These are phyloP conservation scores for Orobanche coerulescens DNA, from an alignment of 257 asterid species.

Conservation along the genomic window DNA sequence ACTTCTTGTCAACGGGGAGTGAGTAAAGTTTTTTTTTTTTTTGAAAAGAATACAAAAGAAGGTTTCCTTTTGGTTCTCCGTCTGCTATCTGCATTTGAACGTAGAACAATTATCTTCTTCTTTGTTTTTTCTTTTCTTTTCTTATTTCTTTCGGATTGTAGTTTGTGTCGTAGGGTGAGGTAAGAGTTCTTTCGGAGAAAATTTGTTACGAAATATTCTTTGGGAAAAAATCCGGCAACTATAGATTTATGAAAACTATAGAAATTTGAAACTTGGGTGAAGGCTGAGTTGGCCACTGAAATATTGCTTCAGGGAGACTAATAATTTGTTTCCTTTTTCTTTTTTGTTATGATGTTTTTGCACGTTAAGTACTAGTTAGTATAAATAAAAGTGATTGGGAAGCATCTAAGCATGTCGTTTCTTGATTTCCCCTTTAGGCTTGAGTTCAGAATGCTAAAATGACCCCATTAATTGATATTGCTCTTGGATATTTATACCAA, in stretches of 20 bases:
- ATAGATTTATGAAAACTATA: neutral
- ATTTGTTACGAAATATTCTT: neutral
- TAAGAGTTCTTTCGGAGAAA: neutral
- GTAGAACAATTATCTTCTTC: neutral
- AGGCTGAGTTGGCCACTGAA: neutral
- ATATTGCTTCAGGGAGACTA: neutral
- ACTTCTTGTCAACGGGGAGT: neutral
- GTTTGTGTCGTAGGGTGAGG: neutral
- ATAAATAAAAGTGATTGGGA: neutral
- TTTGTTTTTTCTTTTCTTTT: neutral
- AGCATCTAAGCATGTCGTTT: neutral
- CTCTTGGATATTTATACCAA: neutral
- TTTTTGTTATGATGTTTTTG: neutral
- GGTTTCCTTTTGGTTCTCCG: neutral
- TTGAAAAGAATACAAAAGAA: neutral
- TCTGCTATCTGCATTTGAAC: neutral
- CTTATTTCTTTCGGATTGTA: neutral
- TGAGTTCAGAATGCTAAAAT: neutral
- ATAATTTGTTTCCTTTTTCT: neutral
- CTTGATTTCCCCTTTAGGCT: neutral
- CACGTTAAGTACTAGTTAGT: neutral
- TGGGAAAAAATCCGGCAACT: neutral
- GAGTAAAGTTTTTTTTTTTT: neutral
- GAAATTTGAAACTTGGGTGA: neutral
- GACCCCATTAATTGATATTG: neutral